Evolutionary conservation across 2,329 filamentous ascomycete genomes (phyloP).

Genomic region (Pseudogymnoascus sp.): DNA sequence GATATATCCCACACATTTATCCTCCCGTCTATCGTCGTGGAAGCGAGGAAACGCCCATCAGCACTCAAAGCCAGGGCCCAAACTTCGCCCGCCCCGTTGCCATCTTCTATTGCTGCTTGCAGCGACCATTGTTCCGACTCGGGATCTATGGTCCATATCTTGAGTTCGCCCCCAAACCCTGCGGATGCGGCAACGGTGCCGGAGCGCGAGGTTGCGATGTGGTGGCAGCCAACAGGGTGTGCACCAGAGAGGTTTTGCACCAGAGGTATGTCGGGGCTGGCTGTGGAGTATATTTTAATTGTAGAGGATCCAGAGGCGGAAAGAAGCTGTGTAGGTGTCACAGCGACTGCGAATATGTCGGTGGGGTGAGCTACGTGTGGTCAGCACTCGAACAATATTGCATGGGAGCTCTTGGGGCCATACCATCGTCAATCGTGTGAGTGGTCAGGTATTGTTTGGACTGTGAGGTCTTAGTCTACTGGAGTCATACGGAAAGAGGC

Average conservation of each 20-base stretch:
- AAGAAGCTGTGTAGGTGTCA: constrained; percentile 64
- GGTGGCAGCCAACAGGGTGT: constrained; percentile 86
- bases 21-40: constrained; percentile 77
- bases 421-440: constrained; percentile 82
- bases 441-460: constrained; percentile 97
- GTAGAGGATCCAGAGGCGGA: constrained; percentile 79
- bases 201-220: constrained; percentile 63
- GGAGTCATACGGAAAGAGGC: constrained; percentile 5
- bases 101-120: constrained; percentile 40
- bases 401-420: constrained; percentile 24
- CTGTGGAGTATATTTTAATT: constrained; percentile 71
- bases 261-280: constrained; percentile 62
- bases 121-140: constrained; percentile 48
- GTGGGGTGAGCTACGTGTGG: constrained; percentile 60
- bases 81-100: constrained; percentile 58
- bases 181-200: constrained; percentile 70
- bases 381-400: constrained; percentile 17
- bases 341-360: constrained; percentile 76
- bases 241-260: constrained; percentile 70
- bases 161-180: constrained; percentile 83
- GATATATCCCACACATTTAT: constrained; percentile 76
- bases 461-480: constrained; percentile 38
- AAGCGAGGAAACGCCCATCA: constrained; percentile 77
- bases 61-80: constrained; percentile 85
- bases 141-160: constrained; percentile 62